These are phyloP conservation scores for Teunomyces aglyptinius DNA, from an alignment of 805 yeast genomes.

Conservation along the genomic window DNA sequence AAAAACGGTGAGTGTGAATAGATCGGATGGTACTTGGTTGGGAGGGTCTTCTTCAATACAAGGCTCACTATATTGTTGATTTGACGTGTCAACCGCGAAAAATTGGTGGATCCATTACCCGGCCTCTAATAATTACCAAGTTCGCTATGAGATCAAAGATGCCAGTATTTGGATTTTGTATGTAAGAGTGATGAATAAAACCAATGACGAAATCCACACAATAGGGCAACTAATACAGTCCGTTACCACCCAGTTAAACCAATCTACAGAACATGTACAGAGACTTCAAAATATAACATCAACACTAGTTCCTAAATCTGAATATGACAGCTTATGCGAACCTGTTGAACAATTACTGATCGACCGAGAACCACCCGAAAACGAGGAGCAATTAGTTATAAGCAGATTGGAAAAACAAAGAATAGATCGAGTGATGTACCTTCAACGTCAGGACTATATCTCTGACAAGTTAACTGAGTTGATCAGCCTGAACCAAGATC, in stretches of 20 bases:
- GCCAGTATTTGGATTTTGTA: background rate
- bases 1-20: background rate
- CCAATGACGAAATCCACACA: constrained; percentile 19
- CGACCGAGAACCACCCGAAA: constrained; percentile 1
- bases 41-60: background rate
- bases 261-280: constrained; percentile 18
- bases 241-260: constrained; percentile 16
- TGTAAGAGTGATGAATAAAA: constrained; percentile 15
- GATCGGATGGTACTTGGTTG: background rate
- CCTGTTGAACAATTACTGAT: constrained; percentile 7
- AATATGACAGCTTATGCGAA: constrained; percentile 11
- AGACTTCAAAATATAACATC: constrained; percentile 17
- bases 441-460: constrained; percentile 38
- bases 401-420: constrained; percentile 28
- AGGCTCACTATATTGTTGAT: constrained; percentile 1
- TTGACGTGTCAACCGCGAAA: constrained; percentile 3
- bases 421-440: constrained; percentile 31
- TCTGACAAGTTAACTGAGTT: constrained; percentile 31
- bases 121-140: background rate
- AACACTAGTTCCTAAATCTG: constrained; percentile 17
- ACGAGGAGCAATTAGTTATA: constrained; percentile 12
- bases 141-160: background rate
- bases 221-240: constrained; percentile 16
- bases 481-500: constrained; percentile 31
- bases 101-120: background rate